Percentiles rank a stretch among this genome's conserved stretches.
Conservation (phyloP, 2,329 filamentous ascomycete species). For the Scedosporium apiospermum region DNA sequence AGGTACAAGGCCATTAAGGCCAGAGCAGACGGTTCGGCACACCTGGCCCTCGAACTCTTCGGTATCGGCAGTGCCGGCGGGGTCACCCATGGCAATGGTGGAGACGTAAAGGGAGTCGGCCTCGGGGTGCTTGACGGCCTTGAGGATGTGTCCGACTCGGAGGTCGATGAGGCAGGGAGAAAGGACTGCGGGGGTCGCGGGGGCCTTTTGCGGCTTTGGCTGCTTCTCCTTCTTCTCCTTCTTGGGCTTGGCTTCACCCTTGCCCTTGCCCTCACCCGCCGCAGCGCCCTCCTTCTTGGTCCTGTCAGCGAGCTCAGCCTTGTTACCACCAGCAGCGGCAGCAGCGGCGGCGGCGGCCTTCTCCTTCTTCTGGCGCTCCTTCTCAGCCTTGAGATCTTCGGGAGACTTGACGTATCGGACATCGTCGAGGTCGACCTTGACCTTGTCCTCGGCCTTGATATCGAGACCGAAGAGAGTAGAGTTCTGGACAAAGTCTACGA, state of each 20-base stretch:
- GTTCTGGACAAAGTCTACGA: slow-evolving; percentile 93
- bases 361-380: slow-evolving; percentile 94
- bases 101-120: slow-evolving; percentile 93
- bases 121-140: slow-evolving; percentile 90
- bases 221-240: slow-evolving; percentile 91
- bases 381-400: slow-evolving; percentile 86
- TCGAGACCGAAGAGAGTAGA: slow-evolving; percentile 63
- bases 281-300: slow-evolving; percentile 50
- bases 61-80: slow-evolving; percentile 72
- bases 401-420: slow-evolving; percentile 83
- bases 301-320: slow-evolving; percentile 45
- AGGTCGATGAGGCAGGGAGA: slow-evolving; percentile 87
- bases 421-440: slow-evolving; percentile 68
- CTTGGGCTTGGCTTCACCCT: slow-evolving; percentile 41
- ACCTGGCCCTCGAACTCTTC: slow-evolving; percentile 84
- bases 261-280: slow-evolving; percentile 35
- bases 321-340: slow-evolving; percentile 37
- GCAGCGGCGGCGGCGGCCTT: slow-evolving; percentile 63
- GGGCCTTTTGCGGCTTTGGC: slow-evolving; percentile 61
- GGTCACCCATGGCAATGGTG: slow-evolving; percentile 89
- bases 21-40: slow-evolving; percentile 92
- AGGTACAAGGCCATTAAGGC: slow-evolving; percentile 84
- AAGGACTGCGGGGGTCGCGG: slow-evolving; percentile 63
- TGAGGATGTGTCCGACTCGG: slow-evolving; percentile 92
- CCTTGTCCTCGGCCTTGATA: slow-evolving; percentile 63